These are phyloP conservation scores for Fonsecaea erecta DNA, from an alignment of 2,329 filamentous ascomycete genomes.

Conservation along the genomic window DNA sequence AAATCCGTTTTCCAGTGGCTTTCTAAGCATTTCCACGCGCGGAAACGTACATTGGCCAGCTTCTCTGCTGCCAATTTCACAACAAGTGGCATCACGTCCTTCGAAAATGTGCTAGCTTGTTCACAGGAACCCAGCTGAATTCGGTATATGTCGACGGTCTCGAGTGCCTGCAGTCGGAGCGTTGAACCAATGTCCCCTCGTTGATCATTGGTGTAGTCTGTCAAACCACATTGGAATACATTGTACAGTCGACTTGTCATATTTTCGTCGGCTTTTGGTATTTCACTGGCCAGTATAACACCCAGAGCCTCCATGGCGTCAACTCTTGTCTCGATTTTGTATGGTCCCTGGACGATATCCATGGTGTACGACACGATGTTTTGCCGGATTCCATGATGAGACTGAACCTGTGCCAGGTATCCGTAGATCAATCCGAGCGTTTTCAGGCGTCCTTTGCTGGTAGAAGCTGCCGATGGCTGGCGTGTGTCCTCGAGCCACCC, in stretches of 20 bases:
- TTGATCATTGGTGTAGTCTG: conserved; percentile 89
- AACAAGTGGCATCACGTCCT: conserved; percentile 44
- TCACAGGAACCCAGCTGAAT: conserved; percentile 28
- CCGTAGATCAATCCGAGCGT: conserved; percentile 49
- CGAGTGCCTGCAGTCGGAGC: conserved; percentile 78
- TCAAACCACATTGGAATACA: conserved; percentile 56
- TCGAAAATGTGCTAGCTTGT: neutral
- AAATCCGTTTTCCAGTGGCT: conserved; percentile 42
- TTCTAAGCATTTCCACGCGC: conserved; percentile 53
- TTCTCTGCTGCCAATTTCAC: conserved; percentile 83
- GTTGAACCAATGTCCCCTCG: conserved; percentile 89
- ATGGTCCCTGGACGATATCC: conserved; percentile 28
- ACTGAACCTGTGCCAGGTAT: conserved; percentile 33
- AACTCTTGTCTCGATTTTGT: conserved; percentile 36
- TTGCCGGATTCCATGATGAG: neutral
- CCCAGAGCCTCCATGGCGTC: conserved; percentile 33
- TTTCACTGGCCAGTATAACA: conserved; percentile 16
- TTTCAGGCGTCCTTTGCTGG: conserved; percentile 51
- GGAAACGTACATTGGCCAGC: conserved; percentile 78
- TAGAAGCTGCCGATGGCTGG: conserved; percentile 45
- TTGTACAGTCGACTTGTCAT: conserved; percentile 21
- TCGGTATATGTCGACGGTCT: conserved; percentile 58
- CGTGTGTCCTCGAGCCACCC: conserved; percentile 48
- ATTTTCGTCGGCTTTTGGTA: neutral
- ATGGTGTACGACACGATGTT: conserved; percentile 25